Percentiles rank a stretch among this genome's conserved stretches.
phyloP scores from a whole-genome alignment of 441 rosid genomes.

The Arabidopsis hybrid region DNA sequence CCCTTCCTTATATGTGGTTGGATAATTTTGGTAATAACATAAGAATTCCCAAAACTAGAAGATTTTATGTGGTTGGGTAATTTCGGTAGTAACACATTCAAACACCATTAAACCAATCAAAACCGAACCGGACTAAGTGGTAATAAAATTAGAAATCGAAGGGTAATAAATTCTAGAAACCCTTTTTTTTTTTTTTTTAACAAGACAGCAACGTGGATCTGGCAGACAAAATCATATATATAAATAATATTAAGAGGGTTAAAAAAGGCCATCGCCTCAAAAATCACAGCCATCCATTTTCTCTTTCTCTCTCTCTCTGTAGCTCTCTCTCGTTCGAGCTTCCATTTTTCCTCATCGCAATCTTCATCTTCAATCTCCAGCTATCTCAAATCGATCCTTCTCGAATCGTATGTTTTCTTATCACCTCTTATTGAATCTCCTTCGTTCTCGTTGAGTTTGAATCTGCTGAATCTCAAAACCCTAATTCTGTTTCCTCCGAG shows the following conservation, averaged over 20 bases:
- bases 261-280: constrained; percentile 48
- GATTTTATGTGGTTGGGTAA: too few relatives aligned
- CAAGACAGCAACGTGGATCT: constrained; percentile 47
- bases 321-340: constrained; percentile 41
- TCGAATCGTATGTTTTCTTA: constrained; percentile 51
- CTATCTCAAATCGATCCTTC: constrained; percentile 47
- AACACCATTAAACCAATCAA: not conserved
- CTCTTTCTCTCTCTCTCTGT: constrained; percentile 35
- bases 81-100: not conserved
- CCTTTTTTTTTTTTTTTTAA: constrained; percentile 27
- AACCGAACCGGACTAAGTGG: constrained; percentile 31
- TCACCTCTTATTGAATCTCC: constrained; percentile 32
- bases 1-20: not conserved
- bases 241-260: constrained; percentile 2
- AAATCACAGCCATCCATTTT: constrained; percentile 46
- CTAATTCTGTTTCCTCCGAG: constrained; percentile 3
- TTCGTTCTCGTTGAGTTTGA: not conserved
- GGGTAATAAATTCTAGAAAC: not conserved
- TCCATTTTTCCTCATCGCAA: constrained; percentile 45
- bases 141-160: not conserved
- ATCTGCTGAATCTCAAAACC: constrained; percentile 28
- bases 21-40: not conserved
- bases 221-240: constrained; percentile 15
- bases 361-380: constrained; percentile 20
- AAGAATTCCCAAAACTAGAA: not conserved